phyloP scores from a whole-genome alignment of 2,329 filamentous ascomycete species.

The Colletotrichum brevisporum region DNA sequence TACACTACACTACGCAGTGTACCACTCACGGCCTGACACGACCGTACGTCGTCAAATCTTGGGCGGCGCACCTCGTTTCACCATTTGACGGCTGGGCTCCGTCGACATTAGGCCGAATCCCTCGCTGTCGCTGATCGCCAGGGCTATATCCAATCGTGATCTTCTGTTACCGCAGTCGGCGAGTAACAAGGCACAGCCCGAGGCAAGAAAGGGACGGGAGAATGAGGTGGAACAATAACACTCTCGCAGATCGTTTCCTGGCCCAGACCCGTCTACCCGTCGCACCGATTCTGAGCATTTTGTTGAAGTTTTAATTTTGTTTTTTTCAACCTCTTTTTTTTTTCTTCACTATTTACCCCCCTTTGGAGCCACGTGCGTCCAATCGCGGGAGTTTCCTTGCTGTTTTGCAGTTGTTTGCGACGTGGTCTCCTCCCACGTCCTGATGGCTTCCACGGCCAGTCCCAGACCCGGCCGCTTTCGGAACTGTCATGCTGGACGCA shows the following conservation, averaged over 20 bases:
- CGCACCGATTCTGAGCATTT: not conserved
- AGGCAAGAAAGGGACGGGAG: too few species aligned
- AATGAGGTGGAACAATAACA: too few species aligned
- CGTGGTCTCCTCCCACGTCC: not conserved
- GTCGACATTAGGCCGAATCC: conserved; percentile 30
- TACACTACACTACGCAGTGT: not conserved
- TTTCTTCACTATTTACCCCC: too few species aligned
- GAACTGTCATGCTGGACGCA: not conserved
- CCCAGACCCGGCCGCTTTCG: conserved; percentile 1
- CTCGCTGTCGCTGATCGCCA: not conserved
- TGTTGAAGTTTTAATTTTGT: too few species aligned
- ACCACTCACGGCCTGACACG: conserved; percentile 33
- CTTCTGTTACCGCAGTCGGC: conserved; percentile 4
- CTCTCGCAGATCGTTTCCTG: conserved; percentile 1
- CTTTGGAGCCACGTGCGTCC: not conserved
- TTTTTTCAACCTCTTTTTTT: too few species aligned
- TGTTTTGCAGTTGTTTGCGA: not conserved
- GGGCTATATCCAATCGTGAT: conserved; percentile 2
- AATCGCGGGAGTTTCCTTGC: conserved; percentile 21
- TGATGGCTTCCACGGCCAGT: not conserved
- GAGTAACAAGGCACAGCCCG: not conserved
- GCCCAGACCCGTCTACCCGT: conserved; percentile 11
- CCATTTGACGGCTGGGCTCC: conserved; percentile 16
- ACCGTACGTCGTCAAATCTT: conserved; percentile 34
- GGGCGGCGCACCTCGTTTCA: conserved; percentile 22